Evolutionary conservation across 306 rosid genomes (phyloP), one percentile per base, ranked within the genome.

Genomic region (Trifolium subterraneum): DNA sequence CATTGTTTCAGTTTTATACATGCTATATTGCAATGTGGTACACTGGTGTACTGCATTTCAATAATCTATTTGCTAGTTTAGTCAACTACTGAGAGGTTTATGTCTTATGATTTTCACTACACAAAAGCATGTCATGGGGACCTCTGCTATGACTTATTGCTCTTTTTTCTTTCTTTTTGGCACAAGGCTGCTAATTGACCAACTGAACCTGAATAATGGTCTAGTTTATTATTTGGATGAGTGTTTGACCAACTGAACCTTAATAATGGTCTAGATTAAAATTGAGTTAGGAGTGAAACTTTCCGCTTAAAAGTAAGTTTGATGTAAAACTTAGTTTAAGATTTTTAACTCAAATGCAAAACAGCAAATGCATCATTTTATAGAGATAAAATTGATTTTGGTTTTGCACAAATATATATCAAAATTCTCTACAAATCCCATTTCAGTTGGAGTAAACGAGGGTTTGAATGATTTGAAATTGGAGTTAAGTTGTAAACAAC

Each of bases 121-220:
- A 68, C 51, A 50, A 75, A 35, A 74, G 81, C 68, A 84, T 79
- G 70, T 48, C 41, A 64, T 70, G 72, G 62, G 63, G 68, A 39
- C 78, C 73, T 63, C 44, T 58, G 55, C 45, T 29, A 13, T 41
- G 42, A 71, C 44, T 69, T 52, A 2, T 35, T 41, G 3, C 55
- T 13, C 39, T 22, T 27, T 59, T 58, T 70, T 76, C 16, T 20
- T 59, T 73, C 64, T 77, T 61, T 77, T 61, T 55, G 68, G 55
- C 75, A 52, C 19, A 16, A 25, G 5, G 14, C 64, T 58, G 54
- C 22, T 52, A 39, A 56, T 41, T 67, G 39, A 8, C 56, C 74
- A 73, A 64, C 76, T 50, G 23, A 75, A 31, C 80, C 74, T 42
- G 31, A 71, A 71, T 70, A 54, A 50, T 69, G 39, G 78, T 71